Evolutionary conservation across 2,329 filamentous ascomycete species (phyloP), one percentile per base, ranked within the genome.

Genomic region (Herpotrichia juniperi): DNA sequence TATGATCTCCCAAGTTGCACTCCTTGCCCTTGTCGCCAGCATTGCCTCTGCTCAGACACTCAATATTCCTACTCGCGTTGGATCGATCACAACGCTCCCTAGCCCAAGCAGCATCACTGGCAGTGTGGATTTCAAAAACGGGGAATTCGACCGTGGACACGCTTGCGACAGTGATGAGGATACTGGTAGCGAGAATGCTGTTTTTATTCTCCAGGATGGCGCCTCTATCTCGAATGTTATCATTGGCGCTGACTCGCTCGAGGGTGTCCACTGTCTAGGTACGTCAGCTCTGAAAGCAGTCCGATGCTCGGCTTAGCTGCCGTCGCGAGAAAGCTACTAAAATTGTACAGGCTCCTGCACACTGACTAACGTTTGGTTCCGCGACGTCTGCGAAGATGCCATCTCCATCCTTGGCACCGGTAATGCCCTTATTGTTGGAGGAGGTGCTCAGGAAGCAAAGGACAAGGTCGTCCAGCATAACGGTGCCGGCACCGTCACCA

Each of bases 211-310:
- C 46, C 72, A 78, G 64, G 71, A 76, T 44, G 81, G 81, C 25
- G 81, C 76, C 24, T 79, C 78, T 19, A 71, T 84, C 35, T 78
- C 76, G 63, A 83, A 83, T 64, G 81, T 77, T 67, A 83, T 84
- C 69, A 83, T 84, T 51, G 81, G 81, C 19, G 73, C 74, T 43
- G 75, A 77, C 55, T 76, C 81, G 62, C 74, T 77, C 22, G 81
- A 81, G 66, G 80, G 76, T 51, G 75, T 82, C 35, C 79, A 82
- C 69, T 81, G 79, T 68, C 64, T 74, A 56, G n/a, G n/a, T n/a
- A n/a, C n/a, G n/a, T n/a, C n/a, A n/a, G n/a, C n/a, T n/a, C n/a
- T n/a, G n/a, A n/a, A n/a, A n/a, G n/a, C n/a, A n/a, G n/a, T n/a
- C n/a, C n/a, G n/a, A n/a, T n/a, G n/a, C n/a, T n/a, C n/a, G n/a